These are phyloP conservation scores for Eutrema salsugineum DNA, from an alignment of 441 rosid genomes.

Conservation along the genomic window DNA sequence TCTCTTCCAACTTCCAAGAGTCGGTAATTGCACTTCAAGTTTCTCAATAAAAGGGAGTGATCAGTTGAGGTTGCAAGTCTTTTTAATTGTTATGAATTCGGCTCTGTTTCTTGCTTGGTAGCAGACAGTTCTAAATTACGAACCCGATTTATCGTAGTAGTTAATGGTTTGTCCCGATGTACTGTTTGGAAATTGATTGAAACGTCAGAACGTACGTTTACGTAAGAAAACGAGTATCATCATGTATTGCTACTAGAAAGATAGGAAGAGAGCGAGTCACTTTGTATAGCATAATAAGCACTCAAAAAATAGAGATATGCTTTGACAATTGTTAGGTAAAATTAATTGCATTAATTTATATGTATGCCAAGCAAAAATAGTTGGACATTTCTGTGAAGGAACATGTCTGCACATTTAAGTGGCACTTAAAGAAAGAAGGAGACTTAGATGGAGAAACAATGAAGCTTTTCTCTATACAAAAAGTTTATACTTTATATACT, in stretches of 20 bases:
- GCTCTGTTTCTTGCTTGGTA: background rate
- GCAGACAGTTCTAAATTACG: background rate
- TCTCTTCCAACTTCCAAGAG: constrained; percentile 5
- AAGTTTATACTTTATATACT: background rate
- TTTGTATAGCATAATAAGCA: too few species aligned
- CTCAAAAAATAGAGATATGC: too few species aligned
- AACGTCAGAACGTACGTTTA: background rate
- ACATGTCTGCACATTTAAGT: background rate
- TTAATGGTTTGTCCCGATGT: background rate
- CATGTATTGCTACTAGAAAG: too few species aligned
- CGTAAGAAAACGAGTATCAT: too few species aligned
- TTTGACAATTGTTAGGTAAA: too few species aligned
- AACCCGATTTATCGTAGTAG: background rate
- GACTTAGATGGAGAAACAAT: background rate
- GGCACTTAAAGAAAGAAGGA: background rate
- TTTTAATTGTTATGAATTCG: background rate
- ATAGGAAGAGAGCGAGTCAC: too few species aligned
- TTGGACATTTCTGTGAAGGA: background rate
- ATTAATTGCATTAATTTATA: background rate
- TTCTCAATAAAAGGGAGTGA: constrained; percentile 17
- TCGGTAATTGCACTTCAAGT: background rate
- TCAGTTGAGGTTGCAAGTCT: constrained; percentile 17
- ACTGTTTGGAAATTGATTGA: background rate
- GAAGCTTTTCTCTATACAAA: constrained; percentile 27
- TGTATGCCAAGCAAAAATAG: background rate